These are phyloP conservation scores for Bauhinia variegata DNA, from an alignment of 306 rosid genomes.

Conservation along the genomic window DNA sequence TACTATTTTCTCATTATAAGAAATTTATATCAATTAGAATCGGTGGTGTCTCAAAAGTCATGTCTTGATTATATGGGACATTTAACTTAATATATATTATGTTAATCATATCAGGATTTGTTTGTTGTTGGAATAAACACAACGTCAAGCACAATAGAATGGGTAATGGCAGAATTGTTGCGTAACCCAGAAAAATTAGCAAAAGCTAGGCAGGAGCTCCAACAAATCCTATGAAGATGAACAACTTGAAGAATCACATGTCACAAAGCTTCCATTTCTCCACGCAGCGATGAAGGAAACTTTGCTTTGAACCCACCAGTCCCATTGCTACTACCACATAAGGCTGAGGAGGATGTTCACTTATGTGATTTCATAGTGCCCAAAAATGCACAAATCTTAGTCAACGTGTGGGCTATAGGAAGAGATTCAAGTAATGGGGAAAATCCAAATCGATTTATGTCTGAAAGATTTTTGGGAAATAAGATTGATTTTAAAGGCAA, in stretches of 20 bases:
- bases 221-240: background rate
- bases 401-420: conserved; percentile 41
- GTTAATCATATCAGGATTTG: conserved; percentile 16
- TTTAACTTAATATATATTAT: too few species aligned
- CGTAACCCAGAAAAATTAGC: conserved; percentile 24
- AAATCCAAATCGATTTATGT: conserved; percentile 29
- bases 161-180: conserved; percentile 35
- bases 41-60: too few species aligned
- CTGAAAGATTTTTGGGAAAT: conserved; percentile 36
- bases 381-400: conserved; percentile 24
- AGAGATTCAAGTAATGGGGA: conserved; percentile 26
- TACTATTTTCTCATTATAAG: too few species aligned
- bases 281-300: conserved; percentile 40
- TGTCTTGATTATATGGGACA: background rate
- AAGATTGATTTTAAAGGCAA: conserved; percentile 23
- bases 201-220: conserved; percentile 21
- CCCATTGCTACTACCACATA: conserved; percentile 33
- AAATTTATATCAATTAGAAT: too few species aligned
- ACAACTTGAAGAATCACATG: conserved; percentile 13
- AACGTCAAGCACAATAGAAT: conserved; percentile 34
- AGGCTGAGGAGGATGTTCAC: conserved; percentile 9
- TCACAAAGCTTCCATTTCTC: conserved; percentile 36
- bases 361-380: conserved; percentile 27
- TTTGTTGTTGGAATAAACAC: conserved; percentile 28
- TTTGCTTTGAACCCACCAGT: conserved; percentile 39